phyloP scores from a whole-genome alignment of 768 basidiomycete species.

The Pleurotus platypus region DNA sequence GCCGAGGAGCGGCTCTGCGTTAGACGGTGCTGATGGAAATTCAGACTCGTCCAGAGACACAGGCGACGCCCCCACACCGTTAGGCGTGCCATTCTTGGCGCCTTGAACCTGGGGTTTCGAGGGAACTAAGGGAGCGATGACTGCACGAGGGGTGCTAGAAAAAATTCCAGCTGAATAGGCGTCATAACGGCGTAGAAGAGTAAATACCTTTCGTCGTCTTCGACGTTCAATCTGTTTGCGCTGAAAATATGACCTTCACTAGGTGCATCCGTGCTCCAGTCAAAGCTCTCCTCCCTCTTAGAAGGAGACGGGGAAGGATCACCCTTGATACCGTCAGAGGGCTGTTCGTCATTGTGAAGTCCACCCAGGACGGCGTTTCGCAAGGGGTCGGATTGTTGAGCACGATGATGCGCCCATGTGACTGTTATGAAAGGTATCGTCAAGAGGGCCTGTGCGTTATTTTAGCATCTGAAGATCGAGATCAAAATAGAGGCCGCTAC shows the following conservation, averaged over 20 bases:
- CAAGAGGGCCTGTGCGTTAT: slow-evolving; percentile 54
- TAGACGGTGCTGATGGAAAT: slow-evolving; percentile 49
- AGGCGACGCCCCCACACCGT: slow-evolving; percentile 43
- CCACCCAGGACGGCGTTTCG: too few relatives aligned
- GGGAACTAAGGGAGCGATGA: not conserved
- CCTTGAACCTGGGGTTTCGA: too few relatives aligned
- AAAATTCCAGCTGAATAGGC: not conserved
- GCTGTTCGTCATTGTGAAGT: too few relatives aligned
- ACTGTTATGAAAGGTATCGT: slow-evolving; percentile 68
- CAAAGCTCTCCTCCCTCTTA: not conserved
- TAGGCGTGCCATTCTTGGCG: slow-evolving; percentile 15
- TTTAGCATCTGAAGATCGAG: not conserved
- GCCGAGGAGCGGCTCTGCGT: slow-evolving; percentile 23
- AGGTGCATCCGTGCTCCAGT: slow-evolving; percentile 1
- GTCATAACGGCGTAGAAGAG: not conserved
- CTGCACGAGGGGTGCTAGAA: slow-evolving; percentile 9
- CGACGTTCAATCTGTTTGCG: slow-evolving; percentile 5
- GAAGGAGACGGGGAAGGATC: too few relatives aligned
- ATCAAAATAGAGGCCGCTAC: slow-evolving; percentile 27
- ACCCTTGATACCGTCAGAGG: too few relatives aligned
- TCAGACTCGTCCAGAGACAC: slow-evolving; percentile 47
- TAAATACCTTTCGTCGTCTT: slow-evolving; percentile 12
- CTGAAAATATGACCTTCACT: not conserved
- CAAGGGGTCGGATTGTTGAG: not conserved
- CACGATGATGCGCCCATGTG: slow-evolving; percentile 75